A percentile compares a stretch with the other conserved stretches of the same genome.
Conservation (phyloP, 192 early-diverging fungal genomes). For the Coemansia sp. region DNA sequence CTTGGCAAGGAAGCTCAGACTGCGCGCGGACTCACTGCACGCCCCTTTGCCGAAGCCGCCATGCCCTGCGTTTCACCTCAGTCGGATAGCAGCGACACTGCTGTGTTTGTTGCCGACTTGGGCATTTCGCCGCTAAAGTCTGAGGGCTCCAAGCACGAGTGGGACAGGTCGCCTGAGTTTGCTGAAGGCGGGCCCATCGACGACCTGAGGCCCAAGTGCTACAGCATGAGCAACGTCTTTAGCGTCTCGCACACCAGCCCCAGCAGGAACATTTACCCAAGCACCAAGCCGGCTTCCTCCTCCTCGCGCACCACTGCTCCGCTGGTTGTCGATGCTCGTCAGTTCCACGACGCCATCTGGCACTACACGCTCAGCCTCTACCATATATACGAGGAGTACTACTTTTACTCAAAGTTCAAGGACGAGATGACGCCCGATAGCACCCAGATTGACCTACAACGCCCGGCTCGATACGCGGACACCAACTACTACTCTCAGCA, state of each 20-base stretch:
- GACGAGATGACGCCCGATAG: slow-evolving; percentile 32
- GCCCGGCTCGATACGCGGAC: neutral
- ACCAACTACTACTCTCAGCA: neutral
- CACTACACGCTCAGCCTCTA: slow-evolving; percentile 49
- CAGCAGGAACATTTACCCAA: neutral
- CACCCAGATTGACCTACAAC: slow-evolving; percentile 9
- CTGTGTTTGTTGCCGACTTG: slow-evolving; percentile 11
- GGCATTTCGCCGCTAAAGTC: slow-evolving; percentile 16
- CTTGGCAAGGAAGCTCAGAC: slow-evolving; percentile 36
- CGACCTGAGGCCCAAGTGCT: slow-evolving; percentile 24
- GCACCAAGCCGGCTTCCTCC: neutral
- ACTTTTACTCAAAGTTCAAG: slow-evolving; percentile 46
- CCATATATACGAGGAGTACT: slow-evolving; percentile 51
- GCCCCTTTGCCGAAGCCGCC: slow-evolving; percentile 14
- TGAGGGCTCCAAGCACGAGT: slow-evolving; percentile 19
- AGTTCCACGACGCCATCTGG: slow-evolving; percentile 49
- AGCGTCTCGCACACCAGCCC: neutral
- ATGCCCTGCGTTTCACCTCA: neutral
- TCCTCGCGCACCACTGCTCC: neutral
- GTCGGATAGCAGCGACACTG: neutral
- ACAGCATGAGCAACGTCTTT: slow-evolving; percentile 25
- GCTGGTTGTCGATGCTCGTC: slow-evolving; percentile 21
- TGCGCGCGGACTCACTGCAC: slow-evolving; percentile 23
- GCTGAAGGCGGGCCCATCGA: neutral
- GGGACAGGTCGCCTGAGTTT: slow-evolving; percentile 12